Percentiles rank a stretch among this genome's conserved stretches.
These are phyloP conservation scores for Odonthalia washingtoniensis DNA, from an alignment of 31 red algal species.

Conservation along the genomic window DNA sequence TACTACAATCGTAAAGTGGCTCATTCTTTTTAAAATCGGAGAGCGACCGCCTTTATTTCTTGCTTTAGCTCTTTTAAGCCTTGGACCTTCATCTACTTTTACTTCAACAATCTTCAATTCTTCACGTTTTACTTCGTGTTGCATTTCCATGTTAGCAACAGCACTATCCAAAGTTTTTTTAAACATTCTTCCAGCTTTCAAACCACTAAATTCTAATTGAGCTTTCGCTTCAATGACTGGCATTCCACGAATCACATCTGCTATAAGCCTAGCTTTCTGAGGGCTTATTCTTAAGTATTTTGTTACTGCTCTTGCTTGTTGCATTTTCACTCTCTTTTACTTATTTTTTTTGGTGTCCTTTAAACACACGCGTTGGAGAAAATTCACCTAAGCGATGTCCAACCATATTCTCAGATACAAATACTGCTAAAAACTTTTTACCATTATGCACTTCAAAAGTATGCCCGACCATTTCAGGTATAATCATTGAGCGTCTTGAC, in stretches of 20 bases:
- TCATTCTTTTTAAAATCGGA: constrained; percentile 5
- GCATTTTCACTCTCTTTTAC: constrained; percentile 1
- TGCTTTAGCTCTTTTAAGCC: constrained; percentile 4
- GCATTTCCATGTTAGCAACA: constrained; percentile 4
- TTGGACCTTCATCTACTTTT: constrained; percentile 3
- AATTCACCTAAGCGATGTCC: constrained; percentile 11
- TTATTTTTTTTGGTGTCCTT: constrained; percentile 10
- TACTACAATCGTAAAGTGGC: neutral
- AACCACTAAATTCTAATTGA: neutral
- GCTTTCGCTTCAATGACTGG: neutral
- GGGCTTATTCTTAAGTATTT: constrained; percentile 7
- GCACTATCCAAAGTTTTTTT: constrained; percentile 13
- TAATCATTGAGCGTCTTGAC: neutral
- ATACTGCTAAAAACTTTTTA: neutral
- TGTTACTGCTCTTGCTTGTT: constrained; percentile 9
- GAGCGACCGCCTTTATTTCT: neutral
- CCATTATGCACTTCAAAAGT: constrained; percentile 29
- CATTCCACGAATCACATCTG: constrained; percentile 2
- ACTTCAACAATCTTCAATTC: constrained; percentile 6
- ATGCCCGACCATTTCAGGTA: constrained; percentile 24
- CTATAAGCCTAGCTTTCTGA: constrained; percentile 3
- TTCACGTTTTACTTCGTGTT: neutral
- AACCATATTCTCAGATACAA: constrained; percentile 23
- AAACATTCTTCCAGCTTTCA: neutral
- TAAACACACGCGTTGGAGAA: constrained; percentile 5